Base-by-base conservation (phyloP, 2,329 filamentous ascomycete genomes). In the Trichoderma sp. region DNA sequence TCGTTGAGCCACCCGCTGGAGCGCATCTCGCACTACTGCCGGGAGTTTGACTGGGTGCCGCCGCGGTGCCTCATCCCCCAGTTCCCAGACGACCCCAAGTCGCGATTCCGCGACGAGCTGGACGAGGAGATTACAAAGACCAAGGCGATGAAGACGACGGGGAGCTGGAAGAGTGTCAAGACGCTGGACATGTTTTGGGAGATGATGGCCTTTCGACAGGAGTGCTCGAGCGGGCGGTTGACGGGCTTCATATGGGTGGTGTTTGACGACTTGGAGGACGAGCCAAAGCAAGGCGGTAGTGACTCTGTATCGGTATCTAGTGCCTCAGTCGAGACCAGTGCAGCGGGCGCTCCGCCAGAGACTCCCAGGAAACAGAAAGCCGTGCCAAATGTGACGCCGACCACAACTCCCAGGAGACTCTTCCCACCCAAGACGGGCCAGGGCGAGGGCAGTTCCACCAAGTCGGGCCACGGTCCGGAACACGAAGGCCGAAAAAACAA, bases 111-210 rank as follows among this genome's bases (percentile, higher is more conserved):
- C 52, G 85, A 92, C 66, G 94, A 98, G 73, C 80, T 99, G 4
- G 94, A 99, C 72, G 91, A 94, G 39, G 92, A 96, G 73, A 83
- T 91, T 0, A 83, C 85, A 1, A 85, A 86, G 34, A 81, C 84
- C 2, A 78, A 78, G 5, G 79, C 79, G 62, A 78, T 84, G 69
- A 84, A 85, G 69, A 82, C 80, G 28, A 78, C 80, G 3, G 90
- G 90, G 0, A 83, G 86, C 64, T 99, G 95, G 95, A 90, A 88
- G 74, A 93, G 90, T 66, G 88, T 97, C 26, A 89, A 85, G 74
- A 90, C 88, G 0, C 79, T 99, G 47, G 91, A 93, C n/a, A 88
- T 93, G 70, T 99, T 99, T 73, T 99, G 95, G 95, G 95, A 99
- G 68, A 90, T 96, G 84, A 98, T 99, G 94, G 90, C 93, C 0